These are phyloP conservation scores for Penicillium parvum DNA, from an alignment of 495 filamentous ascomycete species.

Conservation along the genomic window DNA sequence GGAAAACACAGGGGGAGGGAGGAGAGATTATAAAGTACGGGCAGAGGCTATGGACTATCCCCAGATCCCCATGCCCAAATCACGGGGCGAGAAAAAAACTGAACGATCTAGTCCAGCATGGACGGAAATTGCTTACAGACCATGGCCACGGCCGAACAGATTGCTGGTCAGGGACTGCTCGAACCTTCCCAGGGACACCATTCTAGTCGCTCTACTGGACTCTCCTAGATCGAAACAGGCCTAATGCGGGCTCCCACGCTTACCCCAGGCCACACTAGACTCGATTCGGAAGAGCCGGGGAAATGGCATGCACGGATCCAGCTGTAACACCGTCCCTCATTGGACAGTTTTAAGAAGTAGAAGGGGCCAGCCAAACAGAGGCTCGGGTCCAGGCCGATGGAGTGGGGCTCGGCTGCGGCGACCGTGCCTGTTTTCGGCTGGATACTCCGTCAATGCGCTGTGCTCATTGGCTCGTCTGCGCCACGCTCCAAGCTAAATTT, in stretches of 20 bases:
- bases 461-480: background rate
- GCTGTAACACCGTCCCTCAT: background rate
- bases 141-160: slow-evolving; percentile 8
- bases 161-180: slow-evolving; percentile 2
- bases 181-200: slow-evolving; percentile 3
- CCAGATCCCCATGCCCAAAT: slow-evolving; percentile 6
- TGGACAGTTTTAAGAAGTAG: background rate
- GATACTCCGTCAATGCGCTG: background rate
- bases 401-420: slow-evolving; percentile 12
- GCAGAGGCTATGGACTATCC: no score
- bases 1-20: slow-evolving; percentile 1
- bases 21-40: no score
- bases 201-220: background rate
- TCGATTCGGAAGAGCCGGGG: slow-evolving; percentile 16
- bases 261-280: slow-evolving; percentile 1
- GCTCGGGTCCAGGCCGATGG: slow-evolving; percentile 9
- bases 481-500: slow-evolving; percentile 12
- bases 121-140: slow-evolving; percentile 6
- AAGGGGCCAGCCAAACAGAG: slow-evolving; percentile 13
- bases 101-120: slow-evolving; percentile 5
- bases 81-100: background rate
- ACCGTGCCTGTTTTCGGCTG: slow-evolving; percentile 4
- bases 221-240: slow-evolving; percentile 10
- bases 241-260: slow-evolving; percentile 9
- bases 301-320: slow-evolving; percentile 14